phyloP scores from a whole-genome alignment of 108 stramenopile species.

The Pelagomonas calceolata region DNA sequence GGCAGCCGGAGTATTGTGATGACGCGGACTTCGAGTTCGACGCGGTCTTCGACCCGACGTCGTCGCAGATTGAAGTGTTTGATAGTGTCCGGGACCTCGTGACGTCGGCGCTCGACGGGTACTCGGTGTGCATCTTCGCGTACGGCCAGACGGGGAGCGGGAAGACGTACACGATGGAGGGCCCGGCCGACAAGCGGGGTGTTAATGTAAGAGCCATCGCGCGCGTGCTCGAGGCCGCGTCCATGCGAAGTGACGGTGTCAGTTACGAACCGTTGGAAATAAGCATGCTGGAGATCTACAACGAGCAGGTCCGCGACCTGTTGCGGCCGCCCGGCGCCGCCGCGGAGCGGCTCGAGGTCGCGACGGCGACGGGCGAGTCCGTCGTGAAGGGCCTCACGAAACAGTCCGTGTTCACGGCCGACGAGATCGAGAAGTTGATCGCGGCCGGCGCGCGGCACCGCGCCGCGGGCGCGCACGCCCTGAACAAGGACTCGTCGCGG shows the following conservation, averaged over 20 bases:
- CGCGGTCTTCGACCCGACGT: constrained; percentile 60
- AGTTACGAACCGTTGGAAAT: constrained; percentile 9
- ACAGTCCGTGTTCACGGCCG: too few relatives aligned
- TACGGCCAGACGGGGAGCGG: constrained; percentile 84
- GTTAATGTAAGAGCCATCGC: constrained; percentile 14
- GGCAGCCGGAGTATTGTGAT: too few relatives aligned
- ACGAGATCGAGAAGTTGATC: too few relatives aligned
- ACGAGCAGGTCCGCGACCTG: constrained; percentile 26
- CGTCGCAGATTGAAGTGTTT: constrained; percentile 68
- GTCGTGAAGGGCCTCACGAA: too few relatives aligned
- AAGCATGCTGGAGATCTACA: constrained; percentile 28
- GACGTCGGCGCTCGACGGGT: constrained; percentile 80
- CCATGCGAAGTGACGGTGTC: constrained; percentile 2
- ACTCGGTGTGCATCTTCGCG: constrained; percentile 82
- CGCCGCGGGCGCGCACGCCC: too few relatives aligned
- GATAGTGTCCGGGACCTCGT: constrained; percentile 74
- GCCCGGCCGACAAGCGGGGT: constrained; percentile 13
- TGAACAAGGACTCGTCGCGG: constrained; percentile 48
- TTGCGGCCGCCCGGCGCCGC: constrained; percentile 10
- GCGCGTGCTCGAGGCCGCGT: constrained; percentile 4
- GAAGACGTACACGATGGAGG: constrained; percentile 82
- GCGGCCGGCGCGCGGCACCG: too few relatives aligned
- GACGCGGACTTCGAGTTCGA: constrained; percentile 60
- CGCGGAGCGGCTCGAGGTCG: not conserved
- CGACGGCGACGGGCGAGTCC: too few relatives aligned